A percentile compares a stretch with the other conserved stretches of the same genome.
These are phyloP conservation scores for Ensete glaucum DNA, from an alignment of 176 grass and related monocot genomes.

Conservation along the genomic window DNA sequence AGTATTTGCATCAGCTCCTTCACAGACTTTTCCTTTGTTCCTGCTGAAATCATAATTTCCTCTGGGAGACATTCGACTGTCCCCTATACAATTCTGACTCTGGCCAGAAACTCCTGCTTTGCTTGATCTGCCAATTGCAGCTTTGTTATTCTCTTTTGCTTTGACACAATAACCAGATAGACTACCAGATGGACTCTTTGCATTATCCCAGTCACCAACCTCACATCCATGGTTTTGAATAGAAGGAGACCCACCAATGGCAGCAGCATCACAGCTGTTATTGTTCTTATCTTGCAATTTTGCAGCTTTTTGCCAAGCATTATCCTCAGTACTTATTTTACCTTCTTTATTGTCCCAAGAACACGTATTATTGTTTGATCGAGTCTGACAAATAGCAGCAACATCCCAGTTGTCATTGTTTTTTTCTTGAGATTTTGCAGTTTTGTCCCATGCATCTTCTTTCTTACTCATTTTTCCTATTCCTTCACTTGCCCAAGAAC, in stretches of 20 bases:
- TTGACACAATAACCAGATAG: no score
- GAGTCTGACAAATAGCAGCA: not conserved
- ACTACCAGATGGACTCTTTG: no score
- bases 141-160: no score
- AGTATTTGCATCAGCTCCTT: not conserved
- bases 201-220: not conserved
- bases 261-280: not conserved
- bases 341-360: constrained; percentile 9
- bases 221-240: not conserved
- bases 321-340: not conserved
- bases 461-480: not conserved
- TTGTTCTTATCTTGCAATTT: not conserved
- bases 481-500: constrained; percentile 31
- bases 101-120: no score
- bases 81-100: no score
- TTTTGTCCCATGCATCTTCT: constrained; percentile 11
- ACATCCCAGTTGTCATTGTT: not conserved
- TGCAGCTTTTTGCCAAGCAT: not conserved
- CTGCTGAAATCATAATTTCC: not conserved
- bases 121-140: no score
- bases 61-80: not conserved
- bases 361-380: not conserved
- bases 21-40: not conserved
- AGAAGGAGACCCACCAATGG: not conserved
- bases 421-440: constrained; percentile 10